Base-by-base conservation (phyloP, 2,329 filamentous ascomycete genomes). In the Ophiognomonia clavigignenti-juglandacearum region DNA sequence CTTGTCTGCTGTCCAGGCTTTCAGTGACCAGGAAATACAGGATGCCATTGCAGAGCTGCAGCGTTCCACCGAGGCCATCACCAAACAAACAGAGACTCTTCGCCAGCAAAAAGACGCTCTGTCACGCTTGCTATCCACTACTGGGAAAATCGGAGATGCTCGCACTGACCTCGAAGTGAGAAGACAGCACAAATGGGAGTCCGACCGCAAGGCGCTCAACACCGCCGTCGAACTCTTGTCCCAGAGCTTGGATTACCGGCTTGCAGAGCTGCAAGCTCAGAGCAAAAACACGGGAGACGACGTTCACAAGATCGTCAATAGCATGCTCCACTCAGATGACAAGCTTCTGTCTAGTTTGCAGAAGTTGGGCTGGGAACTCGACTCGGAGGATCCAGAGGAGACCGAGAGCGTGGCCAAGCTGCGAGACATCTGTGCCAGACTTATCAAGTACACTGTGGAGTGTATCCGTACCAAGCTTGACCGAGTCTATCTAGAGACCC, bases 271-370 rank as follows among this genome's bases (percentile, higher is more conserved):
- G 2, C 71, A 77, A 56, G 73, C 77, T 51, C 75, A 82, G 34
- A 62, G 61, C 6, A 72, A 72, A 7, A 64, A 64, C 0, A 67
- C 72, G 1, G 69, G 68, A 4, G 61, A 67, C 2, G 64, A 64
- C 3, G 60, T 83, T 14, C 72, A 71, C 39, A 67, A 73, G 46
- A 72, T 71, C 1, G 65, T 81, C 0, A 69, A 73, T 19, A 67
- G 66, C 14, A 61, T 77, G 10, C 64, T 86, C 8, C 69, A 71
- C 8, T 77, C 80, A 1, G 84, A 88, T 50, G 83, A 88, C 58
- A 80, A 78, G 51, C 69, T 87, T 3, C 66, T 88, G 2, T 69
- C 75, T 18, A 81, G 81, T 49, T 66, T 88, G 3, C 80, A 85
- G 57, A 85, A 85, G 54, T 71, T 88, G 2, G 75, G 82, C 0